These are phyloP conservation scores for Acrasis kona DNA, from an alignment of 78 protist species.

Conservation along the genomic window DNA sequence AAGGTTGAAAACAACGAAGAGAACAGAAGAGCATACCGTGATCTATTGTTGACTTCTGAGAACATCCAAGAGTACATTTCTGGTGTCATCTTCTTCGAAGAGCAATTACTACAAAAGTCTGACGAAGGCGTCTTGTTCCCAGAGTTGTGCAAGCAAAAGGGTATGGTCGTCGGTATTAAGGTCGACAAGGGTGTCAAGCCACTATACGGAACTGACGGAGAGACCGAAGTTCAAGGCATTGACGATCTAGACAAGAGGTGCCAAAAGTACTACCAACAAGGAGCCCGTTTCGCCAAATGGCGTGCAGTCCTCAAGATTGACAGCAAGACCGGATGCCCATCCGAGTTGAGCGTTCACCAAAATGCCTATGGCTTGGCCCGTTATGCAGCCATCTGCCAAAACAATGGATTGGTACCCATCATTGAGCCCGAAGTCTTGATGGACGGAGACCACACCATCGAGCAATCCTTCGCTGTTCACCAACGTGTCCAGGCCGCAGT, in stretches of 20 bases:
- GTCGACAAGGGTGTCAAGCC: slow-evolving; percentile 62
- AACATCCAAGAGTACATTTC: slow-evolving; percentile 57
- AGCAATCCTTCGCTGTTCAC: background rate
- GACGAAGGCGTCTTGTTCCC: slow-evolving; percentile 62
- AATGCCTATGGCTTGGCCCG: slow-evolving; percentile 83
- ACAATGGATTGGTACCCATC: slow-evolving; percentile 87
- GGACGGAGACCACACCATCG: slow-evolving; percentile 49
- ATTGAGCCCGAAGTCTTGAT: slow-evolving; percentile 89
- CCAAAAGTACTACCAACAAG: slow-evolving; percentile 67
- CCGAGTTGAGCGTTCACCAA: slow-evolving; percentile 53
- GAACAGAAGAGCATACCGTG: slow-evolving; percentile 84
- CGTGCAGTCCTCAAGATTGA: slow-evolving; percentile 66
- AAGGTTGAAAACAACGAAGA: slow-evolving; percentile 73
- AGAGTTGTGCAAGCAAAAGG: slow-evolving; percentile 28
- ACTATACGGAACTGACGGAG: background rate
- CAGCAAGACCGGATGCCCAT: slow-evolving; percentile 28
- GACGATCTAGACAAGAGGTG: slow-evolving; percentile 70
- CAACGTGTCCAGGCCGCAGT: slow-evolving; percentile 26
- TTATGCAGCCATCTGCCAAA: slow-evolving; percentile 83
- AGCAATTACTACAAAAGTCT: slow-evolving; percentile 74
- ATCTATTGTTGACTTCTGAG: slow-evolving; percentile 61
- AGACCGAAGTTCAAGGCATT: slow-evolving; percentile 70
- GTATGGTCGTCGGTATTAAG: slow-evolving; percentile 83
- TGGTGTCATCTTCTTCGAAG: slow-evolving; percentile 85
- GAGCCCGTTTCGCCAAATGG: slow-evolving; percentile 95